Conservation (phyloP, 805 yeast genomes). For the Cyberlindnera xishuangbannaensis region DNA sequence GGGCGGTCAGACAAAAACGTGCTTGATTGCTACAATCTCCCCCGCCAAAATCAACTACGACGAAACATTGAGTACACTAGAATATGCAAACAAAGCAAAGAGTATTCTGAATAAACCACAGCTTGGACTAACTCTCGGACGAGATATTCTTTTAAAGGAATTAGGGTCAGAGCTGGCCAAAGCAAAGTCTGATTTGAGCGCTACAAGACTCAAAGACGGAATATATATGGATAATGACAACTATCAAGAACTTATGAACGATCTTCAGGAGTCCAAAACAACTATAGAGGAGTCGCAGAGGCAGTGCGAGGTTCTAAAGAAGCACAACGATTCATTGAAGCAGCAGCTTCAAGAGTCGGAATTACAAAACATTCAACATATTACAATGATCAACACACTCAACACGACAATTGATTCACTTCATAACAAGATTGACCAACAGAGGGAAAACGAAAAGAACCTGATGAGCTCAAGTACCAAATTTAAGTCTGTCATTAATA, state of each 20-base stretch:
- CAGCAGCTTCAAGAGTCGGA: constrained; percentile 18
- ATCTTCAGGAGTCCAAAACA: constrained; percentile 42
- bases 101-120: constrained; percentile 72
- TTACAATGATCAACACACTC: constrained; percentile 23
- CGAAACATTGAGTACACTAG: constrained; percentile 80
- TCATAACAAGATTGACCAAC: constrained; percentile 27
- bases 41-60: constrained; percentile 75
- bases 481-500: constrained; percentile 27
- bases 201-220: constrained; percentile 61
- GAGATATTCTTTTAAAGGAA: constrained; percentile 40
- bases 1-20: constrained; percentile 86
- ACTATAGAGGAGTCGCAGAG: constrained; percentile 44
- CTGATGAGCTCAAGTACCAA: constrained; percentile 28
- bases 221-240: constrained; percentile 56
- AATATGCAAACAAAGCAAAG: constrained; percentile 84
- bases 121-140: constrained; percentile 50
- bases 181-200: constrained; percentile 51
- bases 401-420: constrained; percentile 23
- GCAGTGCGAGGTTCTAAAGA: constrained; percentile 33
- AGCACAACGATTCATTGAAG: constrained; percentile 31
- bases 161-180: constrained; percentile 43
- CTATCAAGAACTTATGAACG: constrained; percentile 45
- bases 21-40: constrained; percentile 80
- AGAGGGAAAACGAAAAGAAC: constrained; percentile 27
- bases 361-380: constrained; percentile 18